Evolutionary conservation across 2,329 filamentous ascomycete genomes (phyloP), one percentile per base, ranked within the genome.

Genomic region (Neonectria faginata): DNA sequence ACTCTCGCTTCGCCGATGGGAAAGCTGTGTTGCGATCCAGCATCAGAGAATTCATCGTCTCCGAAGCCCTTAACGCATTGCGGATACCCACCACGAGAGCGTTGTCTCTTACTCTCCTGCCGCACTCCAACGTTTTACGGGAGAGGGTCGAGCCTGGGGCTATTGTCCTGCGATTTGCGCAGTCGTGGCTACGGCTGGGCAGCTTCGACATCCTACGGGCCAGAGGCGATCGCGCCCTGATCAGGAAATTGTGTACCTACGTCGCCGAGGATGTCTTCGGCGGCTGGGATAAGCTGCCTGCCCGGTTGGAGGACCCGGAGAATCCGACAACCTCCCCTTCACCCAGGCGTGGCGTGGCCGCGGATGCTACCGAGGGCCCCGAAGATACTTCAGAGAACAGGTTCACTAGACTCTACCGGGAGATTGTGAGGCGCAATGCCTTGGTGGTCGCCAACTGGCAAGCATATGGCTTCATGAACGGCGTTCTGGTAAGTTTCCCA

Each of bases 401-500:
- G 33, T 99, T 96, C 77, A 85, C 91, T 0, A 87, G 94, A 16
- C 82, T 99, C 1, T 99, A 97, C 78, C 90, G 96, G 39, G 94
- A 97, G 74, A 90, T 99, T 60, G 89, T 90, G 4, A 89, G 93
- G 45, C 88, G 92, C 33, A 99, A 97, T 75, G 96, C 96, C 1
- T 84, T 86, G 63, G 97, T 92, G 0, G 94, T 98, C 2, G 96
- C 96, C 11, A 88, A 91, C 70, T 98, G 96, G 95, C 97, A 99
- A 81, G 94, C 93, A 0, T 98, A 98, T 75, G 96, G 93, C n/a
- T 99, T 99, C 81, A 98, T 97, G 86, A 99, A 99, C 74, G 96
- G 96, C 50, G 96, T 99, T 4, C 84, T 99, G 62, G 79, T 81
- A 69, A 67, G 75, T 68, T 36, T 33, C 5, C 31, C 42, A 33